Conservation (phyloP, 805 yeast species). For the Metschnikowia similis region DNA sequence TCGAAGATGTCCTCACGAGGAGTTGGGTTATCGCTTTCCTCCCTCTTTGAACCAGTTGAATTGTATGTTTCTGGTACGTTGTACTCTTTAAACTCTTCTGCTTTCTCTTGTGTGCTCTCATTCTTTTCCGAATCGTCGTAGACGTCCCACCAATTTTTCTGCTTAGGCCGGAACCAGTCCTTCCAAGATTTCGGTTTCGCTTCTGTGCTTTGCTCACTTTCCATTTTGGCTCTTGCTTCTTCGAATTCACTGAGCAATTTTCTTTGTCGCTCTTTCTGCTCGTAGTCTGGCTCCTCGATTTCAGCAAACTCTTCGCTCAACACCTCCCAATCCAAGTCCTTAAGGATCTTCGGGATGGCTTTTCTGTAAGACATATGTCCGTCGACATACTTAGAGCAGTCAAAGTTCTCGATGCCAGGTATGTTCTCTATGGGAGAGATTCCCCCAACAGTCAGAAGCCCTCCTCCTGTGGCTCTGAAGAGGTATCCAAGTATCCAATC, state of each 20-base stretch:
- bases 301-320: slow-evolving; percentile 88
- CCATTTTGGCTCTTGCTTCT: slow-evolving; percentile 67
- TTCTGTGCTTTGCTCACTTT: slow-evolving; percentile 35
- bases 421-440: slow-evolving; percentile 65
- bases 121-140: slow-evolving; percentile 31
- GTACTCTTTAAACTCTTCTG: slow-evolving; percentile 15
- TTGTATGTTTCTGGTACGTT: slow-evolving; percentile 7
- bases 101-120: background rate
- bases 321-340: slow-evolving; percentile 71
- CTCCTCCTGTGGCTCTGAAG: slow-evolving; percentile 94
- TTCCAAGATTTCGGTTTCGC: slow-evolving; percentile 43
- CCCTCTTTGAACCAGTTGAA: slow-evolving; percentile 11
- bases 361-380: slow-evolving; percentile 98
- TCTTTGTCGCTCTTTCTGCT: slow-evolving; percentile 76
- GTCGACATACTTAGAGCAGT: slow-evolving; percentile 80
- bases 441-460: slow-evolving; percentile 87
- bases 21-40: slow-evolving; percentile 2
- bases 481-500: slow-evolving; percentile 97
- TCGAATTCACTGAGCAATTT: slow-evolving; percentile 81
- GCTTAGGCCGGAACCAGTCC: slow-evolving; percentile 45
- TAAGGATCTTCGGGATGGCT: slow-evolving; percentile 80
- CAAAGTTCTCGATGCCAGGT: slow-evolving; percentile 74
- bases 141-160: slow-evolving; percentile 57
- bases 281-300: slow-evolving; percentile 94
- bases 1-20: slow-evolving; percentile 36